A percentile compares a stretch with the other conserved stretches of the same genome.
These are phyloP conservation scores for Polychaeton citri DNA, from an alignment of 2,329 filamentous ascomycete species.

Conservation along the genomic window DNA sequence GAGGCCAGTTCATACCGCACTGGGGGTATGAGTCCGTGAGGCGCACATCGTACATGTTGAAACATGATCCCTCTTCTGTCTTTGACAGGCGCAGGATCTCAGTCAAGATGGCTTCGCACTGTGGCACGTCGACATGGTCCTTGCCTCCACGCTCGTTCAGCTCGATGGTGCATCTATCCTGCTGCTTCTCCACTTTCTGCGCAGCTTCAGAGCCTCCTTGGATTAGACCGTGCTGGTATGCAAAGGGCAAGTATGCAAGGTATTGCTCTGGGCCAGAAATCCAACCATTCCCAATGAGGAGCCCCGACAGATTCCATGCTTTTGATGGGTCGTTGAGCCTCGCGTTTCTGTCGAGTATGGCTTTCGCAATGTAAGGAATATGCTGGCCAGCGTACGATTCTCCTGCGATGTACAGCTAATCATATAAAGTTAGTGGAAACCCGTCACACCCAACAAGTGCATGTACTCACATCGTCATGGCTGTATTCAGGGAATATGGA, in stretches of 20 bases:
- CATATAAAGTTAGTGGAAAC: constrained; percentile 4
- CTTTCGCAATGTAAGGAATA: constrained; percentile 91
- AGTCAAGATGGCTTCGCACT: constrained; percentile 67
- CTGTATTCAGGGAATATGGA: constrained; percentile 81
- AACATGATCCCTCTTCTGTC: constrained; percentile 47
- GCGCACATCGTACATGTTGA: constrained; percentile 96
- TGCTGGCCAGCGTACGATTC: constrained; percentile 96
- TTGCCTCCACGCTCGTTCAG: constrained; percentile 43
- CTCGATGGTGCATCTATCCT: constrained; percentile 52
- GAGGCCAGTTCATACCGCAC: constrained; percentile 97
- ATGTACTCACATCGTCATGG: constrained; percentile 65
- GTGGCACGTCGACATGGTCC: constrained; percentile 50
- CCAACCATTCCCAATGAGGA: constrained; percentile 97
- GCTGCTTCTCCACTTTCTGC: constrained; percentile 53
- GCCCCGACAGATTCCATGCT: constrained; percentile 66
- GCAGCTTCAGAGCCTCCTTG: constrained; percentile 51
- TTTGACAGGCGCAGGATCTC: constrained; percentile 49
- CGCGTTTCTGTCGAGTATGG: constrained; percentile 71
- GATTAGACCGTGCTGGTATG: constrained; percentile 63
- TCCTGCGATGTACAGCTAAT: constrained; percentile 71
- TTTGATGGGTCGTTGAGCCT: constrained; percentile 34
- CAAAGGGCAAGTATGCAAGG: constrained; percentile 68
- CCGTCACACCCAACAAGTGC: neutral
- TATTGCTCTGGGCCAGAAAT: constrained; percentile 87
- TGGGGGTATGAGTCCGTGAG: constrained; percentile 65